Base-by-base conservation (phyloP, 2,329 filamentous ascomycete species). In the Tympanopsis confertula region DNA sequence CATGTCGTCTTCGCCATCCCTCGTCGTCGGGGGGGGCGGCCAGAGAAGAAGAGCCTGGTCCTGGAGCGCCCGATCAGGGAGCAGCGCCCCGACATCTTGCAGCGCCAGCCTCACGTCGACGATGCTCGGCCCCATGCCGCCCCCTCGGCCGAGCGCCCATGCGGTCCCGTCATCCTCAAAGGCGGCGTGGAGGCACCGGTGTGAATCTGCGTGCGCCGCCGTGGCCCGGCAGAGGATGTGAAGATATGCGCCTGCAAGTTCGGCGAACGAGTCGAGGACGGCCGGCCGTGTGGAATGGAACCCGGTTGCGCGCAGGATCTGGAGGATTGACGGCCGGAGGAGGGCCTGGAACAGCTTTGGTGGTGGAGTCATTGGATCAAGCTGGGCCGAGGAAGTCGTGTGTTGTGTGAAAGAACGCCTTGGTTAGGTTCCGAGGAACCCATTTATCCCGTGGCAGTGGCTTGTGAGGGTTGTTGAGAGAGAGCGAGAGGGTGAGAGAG, bases 251-350 rank as follows among this genome's bases (percentile, higher is more conserved):
- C 81, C 83, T 1, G 86, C 80, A 5, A 96, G 70, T 58, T 95
- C 87, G 13, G 86, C 84, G n/a, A 95, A 58, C 7, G 84, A 80
- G 61, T 96, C 88, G 40, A 95, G 68, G 5, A 93, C 87, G 3
- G 82, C 81, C 2, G 86, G 80, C 39, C 78, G 78, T 37, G 86
- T 84, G 30, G 81, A 71, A 56, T 93, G 85, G 63, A 93, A 96
- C 54, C 89, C 89, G 18, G 86, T 82, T 20, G 88, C 86, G 52
- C 89, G 86, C 37, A 96, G 77, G 50, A 94, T 89, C 60, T 95
- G 87, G 41, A 96, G 76, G 42, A 95, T 76, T 35, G 81, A 80
- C 2, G 89, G 89, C 30, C 87, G 86, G 40, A 96, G 71, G 45
- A 94, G 79, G 42, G 84, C 81, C 59, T 86, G 81, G 62, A 82